A percentile compares a stretch with the other conserved stretches of the same genome.
Evolutionary conservation across 2,329 filamentous ascomycete species (phyloP).

Genomic region (Phialophora chinensis): DNA sequence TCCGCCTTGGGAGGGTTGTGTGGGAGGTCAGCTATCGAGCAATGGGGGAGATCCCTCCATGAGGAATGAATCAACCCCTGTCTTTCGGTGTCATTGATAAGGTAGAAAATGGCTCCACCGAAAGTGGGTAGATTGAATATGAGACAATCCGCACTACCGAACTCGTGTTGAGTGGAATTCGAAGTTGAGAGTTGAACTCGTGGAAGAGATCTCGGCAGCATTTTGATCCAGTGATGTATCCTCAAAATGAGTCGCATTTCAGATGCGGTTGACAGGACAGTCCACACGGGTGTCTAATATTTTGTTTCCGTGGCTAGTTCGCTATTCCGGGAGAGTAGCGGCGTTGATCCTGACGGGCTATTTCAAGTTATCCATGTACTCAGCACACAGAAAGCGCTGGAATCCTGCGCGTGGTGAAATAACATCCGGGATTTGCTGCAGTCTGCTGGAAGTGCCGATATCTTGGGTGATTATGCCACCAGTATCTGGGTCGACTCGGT

Average conservation of each 20-base stretch:
- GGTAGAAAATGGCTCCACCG: background rate
- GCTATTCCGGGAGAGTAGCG: background rate
- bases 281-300: background rate
- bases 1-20: background rate
- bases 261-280: background rate
- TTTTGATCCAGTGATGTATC: background rate
- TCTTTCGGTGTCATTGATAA: background rate
- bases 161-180: background rate
- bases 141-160: background rate
- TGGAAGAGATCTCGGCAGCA: background rate
- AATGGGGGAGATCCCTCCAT: background rate
- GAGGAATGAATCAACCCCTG: background rate
- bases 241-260: background rate
- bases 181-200: background rate
- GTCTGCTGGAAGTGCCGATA: background rate
- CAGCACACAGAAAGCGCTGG: constrained; percentile 30
- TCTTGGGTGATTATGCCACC: background rate
- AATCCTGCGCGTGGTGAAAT: constrained; percentile 17
- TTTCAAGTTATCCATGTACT: constrained; percentile 29
- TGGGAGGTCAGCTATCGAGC: background rate
- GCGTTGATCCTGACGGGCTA: background rate
- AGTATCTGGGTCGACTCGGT: background rate
- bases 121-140: background rate
- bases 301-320: background rate
- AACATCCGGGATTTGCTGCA: background rate